These are phyloP conservation scores for Penicillium pulvis DNA, from an alignment of 495 filamentous ascomycete species.

Conservation along the genomic window DNA sequence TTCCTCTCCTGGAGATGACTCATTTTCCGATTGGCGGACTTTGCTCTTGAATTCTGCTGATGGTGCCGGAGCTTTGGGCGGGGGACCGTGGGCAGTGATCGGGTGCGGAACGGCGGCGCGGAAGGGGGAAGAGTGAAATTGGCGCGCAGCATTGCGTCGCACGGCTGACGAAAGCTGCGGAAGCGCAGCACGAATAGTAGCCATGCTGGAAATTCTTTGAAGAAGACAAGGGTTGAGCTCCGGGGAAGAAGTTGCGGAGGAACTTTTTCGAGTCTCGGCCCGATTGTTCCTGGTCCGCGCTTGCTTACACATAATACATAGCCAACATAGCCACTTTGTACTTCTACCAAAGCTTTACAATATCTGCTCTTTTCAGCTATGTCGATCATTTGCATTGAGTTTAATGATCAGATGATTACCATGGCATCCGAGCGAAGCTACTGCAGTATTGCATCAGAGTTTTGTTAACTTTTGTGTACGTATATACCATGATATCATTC, in stretches of 20 bases:
- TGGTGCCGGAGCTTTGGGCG: conserved; percentile 72
- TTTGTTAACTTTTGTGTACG: too few relatives aligned
- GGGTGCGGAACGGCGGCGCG: conserved; percentile 61
- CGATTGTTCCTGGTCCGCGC: conserved; percentile 11
- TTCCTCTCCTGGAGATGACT: conserved; percentile 50
- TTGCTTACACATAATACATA: not conserved
- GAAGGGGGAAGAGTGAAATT: conserved; percentile 56
- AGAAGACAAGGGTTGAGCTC: conserved; percentile 1
- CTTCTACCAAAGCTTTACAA: not conserved
- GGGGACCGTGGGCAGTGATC: conserved; percentile 80
- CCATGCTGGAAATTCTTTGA: conserved; percentile 14
- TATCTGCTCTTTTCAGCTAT: not conserved
- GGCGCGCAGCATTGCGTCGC: conserved; percentile 23
- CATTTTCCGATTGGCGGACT: conserved; percentile 55
- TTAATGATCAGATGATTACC: not conserved
- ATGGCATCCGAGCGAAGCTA: not conserved
- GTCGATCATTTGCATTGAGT: not conserved
- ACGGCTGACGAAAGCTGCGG: conserved; percentile 22
- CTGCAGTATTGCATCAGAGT: conserved; percentile 22
- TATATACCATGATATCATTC: too few relatives aligned
- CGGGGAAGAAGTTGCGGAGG: conserved; percentile 8
- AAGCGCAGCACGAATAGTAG: conserved; percentile 28
- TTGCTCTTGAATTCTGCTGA: conserved; percentile 50
- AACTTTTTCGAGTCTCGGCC: conserved; percentile 23
- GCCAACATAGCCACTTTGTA: not conserved